Percentiles rank a stretch among this genome's conserved stretches.
phyloP scores from a whole-genome alignment of 345 rosid genomes.

The Arabidopsis thaliana region TAIR10.1 NC_003076.8:13750501-13751000 shows the following conservation, averaged over 20 bases:
- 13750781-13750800: constrained; percentile 87
- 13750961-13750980: constrained; percentile 14
- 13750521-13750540: constrained; percentile 97
- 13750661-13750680: constrained; percentile 81
- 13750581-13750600: constrained; percentile 90
- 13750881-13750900: constrained; percentile 48
- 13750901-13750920: not conserved
- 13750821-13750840: constrained; percentile 80
- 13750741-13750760: constrained; percentile 85
- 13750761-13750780: constrained; percentile 95
- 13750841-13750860: constrained; percentile 98
- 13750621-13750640: constrained; percentile 78
- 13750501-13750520: constrained; percentile 84
- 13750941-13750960: constrained; percentile 21
- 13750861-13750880: constrained; percentile 98
- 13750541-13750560: constrained; percentile 78
- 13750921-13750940: not conserved
- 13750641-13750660: constrained; percentile 99
- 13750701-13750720: constrained; percentile 92
- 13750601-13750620: constrained; percentile 67
- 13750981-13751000: constrained; percentile 9
- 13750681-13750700: constrained; percentile 76
- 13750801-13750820: constrained; percentile 77
- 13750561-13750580: constrained; percentile 71
- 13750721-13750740: constrained; percentile 93